These are phyloP conservation scores for Mrakia gelida DNA, from an alignment of 768 basidiomycete genomes.

Conservation along the genomic window DNA sequence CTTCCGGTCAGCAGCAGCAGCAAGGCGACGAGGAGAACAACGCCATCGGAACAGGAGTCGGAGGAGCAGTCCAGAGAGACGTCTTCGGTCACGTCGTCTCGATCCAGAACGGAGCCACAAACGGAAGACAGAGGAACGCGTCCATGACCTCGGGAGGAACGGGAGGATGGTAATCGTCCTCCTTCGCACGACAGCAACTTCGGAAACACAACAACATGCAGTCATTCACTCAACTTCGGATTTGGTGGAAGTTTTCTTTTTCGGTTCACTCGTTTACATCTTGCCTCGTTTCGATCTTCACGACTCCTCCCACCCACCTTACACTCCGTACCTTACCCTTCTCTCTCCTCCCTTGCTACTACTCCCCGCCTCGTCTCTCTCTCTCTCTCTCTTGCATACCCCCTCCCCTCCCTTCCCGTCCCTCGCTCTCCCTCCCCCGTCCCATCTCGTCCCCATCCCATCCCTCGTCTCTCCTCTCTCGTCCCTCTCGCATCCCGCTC, in stretches of 20 bases:
- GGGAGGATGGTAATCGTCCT: neutral
- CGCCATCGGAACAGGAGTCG: neutral
- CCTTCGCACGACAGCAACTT: neutral
- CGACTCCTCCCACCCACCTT: neutral
- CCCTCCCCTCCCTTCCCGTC: neutral
- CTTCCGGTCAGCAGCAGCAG: neutral
- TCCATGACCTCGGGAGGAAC: neutral
- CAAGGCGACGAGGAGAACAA: neutral
- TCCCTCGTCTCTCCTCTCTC: neutral
- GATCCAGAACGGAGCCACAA: neutral
- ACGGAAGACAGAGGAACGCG: neutral
- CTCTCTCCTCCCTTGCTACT: too few species aligned
- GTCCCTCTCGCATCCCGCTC: neutral
- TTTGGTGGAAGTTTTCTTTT: too few species aligned
- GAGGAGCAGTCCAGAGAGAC: neutral
- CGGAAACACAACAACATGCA: neutral
- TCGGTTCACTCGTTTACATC: too few species aligned
- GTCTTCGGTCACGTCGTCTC: slow-evolving; percentile 8
- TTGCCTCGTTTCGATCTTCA: too few species aligned
- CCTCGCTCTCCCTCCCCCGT: too few species aligned
- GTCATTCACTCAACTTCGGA: too few species aligned
- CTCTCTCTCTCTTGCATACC: neutral
- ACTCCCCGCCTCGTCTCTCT: neutral
- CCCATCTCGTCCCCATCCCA: neutral
- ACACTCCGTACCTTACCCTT: neutral